Evolutionary conservation across 2,329 filamentous ascomycete species (phyloP).

Genomic region (Chrysosphaeria jannelii): DNA sequence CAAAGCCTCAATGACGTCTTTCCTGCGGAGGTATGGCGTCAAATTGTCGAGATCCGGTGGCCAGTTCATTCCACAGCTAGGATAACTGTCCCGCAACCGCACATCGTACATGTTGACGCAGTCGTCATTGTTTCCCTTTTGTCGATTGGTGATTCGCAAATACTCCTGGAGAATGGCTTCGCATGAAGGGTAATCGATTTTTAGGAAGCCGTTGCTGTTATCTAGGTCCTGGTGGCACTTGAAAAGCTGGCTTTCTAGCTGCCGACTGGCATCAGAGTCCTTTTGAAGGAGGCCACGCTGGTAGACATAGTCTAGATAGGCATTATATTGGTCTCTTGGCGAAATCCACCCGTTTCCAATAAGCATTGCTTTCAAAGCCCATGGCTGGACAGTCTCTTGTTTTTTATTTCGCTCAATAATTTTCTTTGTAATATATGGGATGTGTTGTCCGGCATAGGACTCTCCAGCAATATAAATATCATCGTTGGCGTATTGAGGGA

Average conservation of each 20-base stretch:
- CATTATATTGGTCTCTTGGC: slow-evolving; percentile 61
- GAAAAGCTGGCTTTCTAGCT: slow-evolving; percentile 36
- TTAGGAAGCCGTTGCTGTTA: slow-evolving; percentile 12
- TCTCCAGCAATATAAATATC: slow-evolving; percentile 90
- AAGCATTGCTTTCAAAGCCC: slow-evolving; percentile 59
- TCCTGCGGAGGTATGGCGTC: slow-evolving; percentile 54
- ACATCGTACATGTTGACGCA: slow-evolving; percentile 97
- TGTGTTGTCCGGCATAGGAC: slow-evolving; percentile 89
- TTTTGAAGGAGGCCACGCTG: slow-evolving; percentile 41
- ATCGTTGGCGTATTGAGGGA: slow-evolving; percentile 72
- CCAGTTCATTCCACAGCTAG: slow-evolving; percentile 93
- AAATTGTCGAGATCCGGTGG: slow-evolving; percentile 56
- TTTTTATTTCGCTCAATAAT: slow-evolving; percentile 66
- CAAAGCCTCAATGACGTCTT: slow-evolving; percentile 52
- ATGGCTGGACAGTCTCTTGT: slow-evolving; percentile 18
- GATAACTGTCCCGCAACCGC: slow-evolving; percentile 48
- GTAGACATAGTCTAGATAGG: slow-evolving; percentile 61
- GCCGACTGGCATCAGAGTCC: slow-evolving; percentile 29
- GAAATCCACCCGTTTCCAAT: slow-evolving; percentile 98
- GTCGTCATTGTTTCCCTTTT: slow-evolving; percentile 17
- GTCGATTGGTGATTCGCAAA: slow-evolving; percentile 27
- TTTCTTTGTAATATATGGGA: slow-evolving; percentile 81
- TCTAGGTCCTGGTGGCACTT: slow-evolving; percentile 35
- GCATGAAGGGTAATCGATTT: slow-evolving; percentile 40
- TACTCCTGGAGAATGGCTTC: slow-evolving; percentile 50